Conservation (phyloP, 192 early-diverging fungal genomes). For the Coemansia sp. region DNA sequence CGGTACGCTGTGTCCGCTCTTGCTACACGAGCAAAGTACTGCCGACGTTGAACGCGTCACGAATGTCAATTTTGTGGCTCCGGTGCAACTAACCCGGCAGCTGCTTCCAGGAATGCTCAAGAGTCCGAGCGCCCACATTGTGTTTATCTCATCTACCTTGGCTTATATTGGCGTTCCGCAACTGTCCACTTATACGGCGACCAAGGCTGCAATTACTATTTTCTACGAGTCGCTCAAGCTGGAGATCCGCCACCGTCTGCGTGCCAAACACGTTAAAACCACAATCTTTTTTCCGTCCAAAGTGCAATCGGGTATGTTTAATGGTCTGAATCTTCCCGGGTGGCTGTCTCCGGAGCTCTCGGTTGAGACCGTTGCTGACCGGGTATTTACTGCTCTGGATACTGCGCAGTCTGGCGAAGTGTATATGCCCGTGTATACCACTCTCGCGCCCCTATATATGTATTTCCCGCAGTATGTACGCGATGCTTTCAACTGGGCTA, state of each 20-base stretch:
- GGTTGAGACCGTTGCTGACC: constrained; percentile 57
- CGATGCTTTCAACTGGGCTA: constrained; percentile 12
- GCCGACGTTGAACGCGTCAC: constrained; percentile 63
- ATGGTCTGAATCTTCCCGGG: constrained; percentile 58
- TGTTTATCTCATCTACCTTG: constrained; percentile 49
- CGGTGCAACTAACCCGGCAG: constrained; percentile 65
- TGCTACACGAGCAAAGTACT: constrained; percentile 59
- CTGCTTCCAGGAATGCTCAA: constrained; percentile 73
- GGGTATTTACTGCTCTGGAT: constrained; percentile 63
- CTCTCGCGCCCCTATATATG: constrained; percentile 27
- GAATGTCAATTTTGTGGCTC: constrained; percentile 69
- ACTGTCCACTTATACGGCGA: constrained; percentile 73
- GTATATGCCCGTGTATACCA: constrained; percentile 35
- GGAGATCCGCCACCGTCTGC: constrained; percentile 64
- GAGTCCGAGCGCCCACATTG: constrained; percentile 70
- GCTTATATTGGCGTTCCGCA: constrained; percentile 53
- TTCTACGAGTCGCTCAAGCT: constrained; percentile 78
- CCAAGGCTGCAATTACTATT: constrained; percentile 69
- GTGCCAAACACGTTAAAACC: constrained; percentile 58
- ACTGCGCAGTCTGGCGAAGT: constrained; percentile 51
- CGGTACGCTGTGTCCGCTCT: constrained; percentile 64
- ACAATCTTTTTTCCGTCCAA: constrained; percentile 69
- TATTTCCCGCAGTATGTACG: constrained; percentile 18
- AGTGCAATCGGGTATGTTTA: constrained; percentile 74
- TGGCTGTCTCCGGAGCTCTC: constrained; percentile 67